Base-by-base conservation (phyloP, 805 yeast species). In the Starmerella roubikii region DNA sequence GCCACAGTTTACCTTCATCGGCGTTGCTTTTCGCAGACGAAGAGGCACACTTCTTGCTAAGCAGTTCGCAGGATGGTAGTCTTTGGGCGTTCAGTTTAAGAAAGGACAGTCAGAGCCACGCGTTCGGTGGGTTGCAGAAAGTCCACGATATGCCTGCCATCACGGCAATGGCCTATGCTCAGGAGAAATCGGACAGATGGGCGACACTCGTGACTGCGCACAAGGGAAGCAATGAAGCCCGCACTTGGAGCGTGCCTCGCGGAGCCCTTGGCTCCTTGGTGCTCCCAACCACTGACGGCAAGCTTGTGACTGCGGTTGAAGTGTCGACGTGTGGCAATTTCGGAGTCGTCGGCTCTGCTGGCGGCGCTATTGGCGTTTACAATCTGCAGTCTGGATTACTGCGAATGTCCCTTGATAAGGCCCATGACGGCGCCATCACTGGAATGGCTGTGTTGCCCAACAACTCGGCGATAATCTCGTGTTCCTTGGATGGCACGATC, bases 31-130 rank as follows among this genome's bases (percentile, higher is more conserved):
- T 91, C 59, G 82, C 93, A 4, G 79, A 42, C 25, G 44, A 43
- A 5, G 74, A 74, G 34, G 75, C 94, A 2, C 98, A 93, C 59
- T 82, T 75, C 58, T 54, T 93, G 10, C 67, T 82, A 38, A 82
- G 94, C 37, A 93, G 93, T 2, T 82, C 96, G 0, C 69, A 76
- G 46, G 98, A 91, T 60, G 69, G 71, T 51, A 69, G 93, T 2
- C 68, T 93, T 50, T 91, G 97, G 97, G 70, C 74, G 8, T 88
- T 91, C 53, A 86, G 97, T 1, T 65, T 91, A 38, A 71, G 97
- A 52, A 91, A 91, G 57, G 97, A 91, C 58, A 93, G 96, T 0
- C 99, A 91, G 60, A 82, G 94, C 3, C 94, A 83, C 54, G 93
- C 85, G 55, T 62, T 91, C 53, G 85, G 96, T 0, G 96, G 86